These are phyloP conservation scores for Ehretia macrophylla DNA, from an alignment of 257 asterid genomes.

Conservation along the genomic window DNA sequence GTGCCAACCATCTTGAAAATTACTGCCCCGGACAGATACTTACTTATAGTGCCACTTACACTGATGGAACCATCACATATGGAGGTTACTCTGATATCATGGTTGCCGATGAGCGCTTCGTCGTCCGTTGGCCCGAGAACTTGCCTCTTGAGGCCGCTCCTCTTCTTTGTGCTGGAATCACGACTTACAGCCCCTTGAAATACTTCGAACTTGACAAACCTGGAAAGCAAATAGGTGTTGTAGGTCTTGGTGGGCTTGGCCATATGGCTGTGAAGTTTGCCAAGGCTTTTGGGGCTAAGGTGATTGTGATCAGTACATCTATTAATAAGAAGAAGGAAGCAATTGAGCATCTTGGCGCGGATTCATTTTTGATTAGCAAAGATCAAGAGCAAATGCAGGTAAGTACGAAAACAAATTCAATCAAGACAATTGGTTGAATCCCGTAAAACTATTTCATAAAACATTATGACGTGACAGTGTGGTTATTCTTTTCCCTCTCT, in stretches of 20 bases:
- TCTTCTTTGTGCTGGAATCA: slow-evolving; percentile 56
- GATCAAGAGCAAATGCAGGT: slow-evolving; percentile 50
- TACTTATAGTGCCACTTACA: slow-evolving; percentile 28
- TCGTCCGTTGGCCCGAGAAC: slow-evolving; percentile 47
- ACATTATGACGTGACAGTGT: background rate
- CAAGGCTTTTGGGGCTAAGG: slow-evolving; percentile 50
- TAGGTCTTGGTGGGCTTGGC: slow-evolving; percentile 62
- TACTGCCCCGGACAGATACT: slow-evolving; percentile 34
- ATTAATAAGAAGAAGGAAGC: slow-evolving; percentile 45
- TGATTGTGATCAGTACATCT: slow-evolving; percentile 47
- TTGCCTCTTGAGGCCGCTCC: slow-evolving; percentile 59
- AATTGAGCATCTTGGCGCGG: slow-evolving; percentile 40
- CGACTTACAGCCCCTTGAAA: slow-evolving; percentile 49
- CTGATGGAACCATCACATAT: slow-evolving; percentile 28
- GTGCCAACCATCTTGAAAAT: slow-evolving; percentile 39
- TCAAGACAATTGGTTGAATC: no score
- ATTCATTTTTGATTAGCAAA: slow-evolving; percentile 39
- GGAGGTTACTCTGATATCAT: slow-evolving; percentile 49
- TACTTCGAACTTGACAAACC: slow-evolving; percentile 54
- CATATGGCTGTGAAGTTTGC: slow-evolving; percentile 62
- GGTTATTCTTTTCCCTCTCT: no score
- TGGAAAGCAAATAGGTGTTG: slow-evolving; percentile 41
- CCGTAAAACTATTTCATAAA: no score
- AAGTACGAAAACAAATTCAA: background rate
- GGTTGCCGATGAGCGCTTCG: slow-evolving; percentile 40